Evolutionary conservation across 1,139 yeast genomes (phyloP), one percentile per base, ranked within the genome.

Genomic region (Spencermartinsiella ligniputridi): DNA sequence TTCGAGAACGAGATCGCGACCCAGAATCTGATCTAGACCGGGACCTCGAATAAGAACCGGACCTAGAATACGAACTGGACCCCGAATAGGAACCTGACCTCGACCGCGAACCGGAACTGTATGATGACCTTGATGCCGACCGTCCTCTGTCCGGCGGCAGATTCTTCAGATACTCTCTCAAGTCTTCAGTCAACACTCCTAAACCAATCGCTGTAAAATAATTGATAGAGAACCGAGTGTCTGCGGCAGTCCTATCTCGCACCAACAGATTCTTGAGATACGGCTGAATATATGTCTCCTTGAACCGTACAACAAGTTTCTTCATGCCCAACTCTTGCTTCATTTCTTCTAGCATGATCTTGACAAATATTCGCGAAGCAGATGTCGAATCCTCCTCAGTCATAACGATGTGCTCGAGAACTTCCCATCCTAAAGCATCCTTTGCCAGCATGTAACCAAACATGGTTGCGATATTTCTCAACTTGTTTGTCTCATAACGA

Each of bases 141-240:
- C 44, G 35, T 3, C 44, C 42, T 9, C 45, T 22, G 12, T 9
- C 17, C 6, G 37, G 63, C 4, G 50, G 48, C 30, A 73, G 52
- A 22, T 57, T 56, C 44, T 62, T 56, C 49, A 86, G 67, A 12
- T 69, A 72, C 9, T 69, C 73, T 64, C 98, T 75, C 95, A 89
- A 84, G 9, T 69, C 76, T 40, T 88, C 96, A 0, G 97, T 90
- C 47, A 92, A 61, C 1, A 76, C 74, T 40, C 97, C 97, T 44
- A 90, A 63, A 0, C 95, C 95, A 53, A 92, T 88, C 1, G 97
- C 96, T 0, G 97, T 90, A 65, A 90, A 92, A 61, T 75, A 92
- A 59, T 92, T 92, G 60, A 90, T 88, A 1, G 95, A 77, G 61
- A 89, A 92, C 48, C 94, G 67, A 47, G 81, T 72, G n/a, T 83